phyloP scores from a whole-genome alignment of 257 asterid species.

The Solanum okadae region DNA sequence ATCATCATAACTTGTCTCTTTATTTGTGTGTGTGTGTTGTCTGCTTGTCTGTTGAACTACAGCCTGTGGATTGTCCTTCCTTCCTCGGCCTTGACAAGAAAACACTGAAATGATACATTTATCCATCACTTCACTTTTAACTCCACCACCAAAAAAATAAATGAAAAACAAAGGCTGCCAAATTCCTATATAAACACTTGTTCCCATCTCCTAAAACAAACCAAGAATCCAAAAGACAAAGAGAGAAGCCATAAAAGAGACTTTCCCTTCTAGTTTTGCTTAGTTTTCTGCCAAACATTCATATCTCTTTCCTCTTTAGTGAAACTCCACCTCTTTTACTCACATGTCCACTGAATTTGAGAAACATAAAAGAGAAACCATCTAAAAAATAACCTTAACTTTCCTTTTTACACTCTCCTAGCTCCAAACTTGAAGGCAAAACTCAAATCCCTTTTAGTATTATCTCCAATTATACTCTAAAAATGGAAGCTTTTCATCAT shows the following conservation, averaged over 20 bases:
- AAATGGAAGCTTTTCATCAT: conserved; percentile 63
- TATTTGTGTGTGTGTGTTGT: conserved; percentile 9
- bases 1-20: background rate
- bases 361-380: background rate
- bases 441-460: background rate
- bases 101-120: conserved; percentile 70
- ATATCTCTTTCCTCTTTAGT: background rate
- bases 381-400: conserved; percentile 13
- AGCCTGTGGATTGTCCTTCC: conserved; percentile 33
- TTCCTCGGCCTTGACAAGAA: conserved; percentile 83
- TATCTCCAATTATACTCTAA: background rate
- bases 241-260: conserved; percentile 4
- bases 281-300: background rate
- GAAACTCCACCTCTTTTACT: background rate
- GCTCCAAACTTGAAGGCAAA: background rate
- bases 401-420: conserved; percentile 2
- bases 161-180: background rate
- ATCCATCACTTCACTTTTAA: conserved; percentile 35
- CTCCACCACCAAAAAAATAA: background rate
- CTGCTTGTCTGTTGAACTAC: conserved; percentile 9
- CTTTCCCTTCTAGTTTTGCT: background rate
- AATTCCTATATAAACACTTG: conserved; percentile 32
- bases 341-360: conserved; percentile 32
- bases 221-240: conserved; percentile 6
- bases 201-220: conserved; percentile 6